Evolutionary conservation across 2,329 filamentous ascomycete genomes (phyloP).

Genomic region (Trichoderma asperellum): DNA sequence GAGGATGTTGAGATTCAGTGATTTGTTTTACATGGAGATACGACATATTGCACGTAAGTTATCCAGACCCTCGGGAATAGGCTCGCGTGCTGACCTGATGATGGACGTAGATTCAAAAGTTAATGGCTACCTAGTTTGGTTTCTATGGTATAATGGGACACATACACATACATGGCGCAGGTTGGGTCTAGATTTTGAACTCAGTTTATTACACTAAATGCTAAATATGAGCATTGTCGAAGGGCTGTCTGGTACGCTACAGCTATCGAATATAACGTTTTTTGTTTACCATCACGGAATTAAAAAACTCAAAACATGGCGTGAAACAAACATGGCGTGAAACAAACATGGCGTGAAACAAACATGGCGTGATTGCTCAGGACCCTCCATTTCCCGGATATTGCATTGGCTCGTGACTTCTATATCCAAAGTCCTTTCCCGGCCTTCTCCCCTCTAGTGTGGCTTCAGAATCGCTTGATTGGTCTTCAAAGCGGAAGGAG

Average conservation of each 20-base stretch:
- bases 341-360: too few relatives aligned
- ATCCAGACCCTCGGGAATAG: rapidly evolving
- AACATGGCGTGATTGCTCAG: neutral
- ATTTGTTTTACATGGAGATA: neutral
- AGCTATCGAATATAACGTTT: constrained; percentile 3
- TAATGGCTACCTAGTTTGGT: constrained; percentile 16
- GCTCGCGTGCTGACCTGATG: neutral
- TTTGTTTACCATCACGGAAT: neutral
- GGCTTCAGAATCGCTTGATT: neutral
- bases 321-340: too few relatives aligned
- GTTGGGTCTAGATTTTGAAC: constrained; percentile 3
- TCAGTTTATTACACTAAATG: neutral
- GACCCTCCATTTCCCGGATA: neutral
- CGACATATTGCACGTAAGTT: neutral
- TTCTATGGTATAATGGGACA: constrained; percentile 21
- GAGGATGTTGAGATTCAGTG: constrained; percentile 34
- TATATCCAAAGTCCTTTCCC: neutral
- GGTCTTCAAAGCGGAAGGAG: neutral
- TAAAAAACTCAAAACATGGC: neutral
- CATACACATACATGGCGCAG: constrained; percentile 19
- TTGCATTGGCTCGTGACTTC: neutral
- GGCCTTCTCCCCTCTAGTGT: too few relatives aligned
- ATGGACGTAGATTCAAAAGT: neutral
- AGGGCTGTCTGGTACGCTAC: constrained; percentile 3
- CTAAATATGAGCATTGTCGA: neutral